Evolutionary conservation across 148 eudicot species (phyloP).

Genomic region (Rhododendron griersonianum): DNA sequence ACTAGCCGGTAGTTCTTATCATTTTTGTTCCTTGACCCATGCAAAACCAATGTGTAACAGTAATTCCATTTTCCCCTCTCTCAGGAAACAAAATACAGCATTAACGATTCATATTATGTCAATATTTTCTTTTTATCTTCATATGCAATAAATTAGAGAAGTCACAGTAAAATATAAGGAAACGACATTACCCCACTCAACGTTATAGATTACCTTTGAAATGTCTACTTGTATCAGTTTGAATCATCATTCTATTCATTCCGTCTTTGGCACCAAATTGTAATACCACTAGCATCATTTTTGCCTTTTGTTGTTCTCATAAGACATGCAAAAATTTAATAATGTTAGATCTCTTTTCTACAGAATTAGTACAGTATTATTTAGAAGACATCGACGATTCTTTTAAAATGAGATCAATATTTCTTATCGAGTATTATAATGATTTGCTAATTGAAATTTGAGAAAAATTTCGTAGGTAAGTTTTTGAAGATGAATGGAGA

Average conservation of each 20-base stretch:
- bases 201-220: background rate
- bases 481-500: background rate
- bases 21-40: too few species aligned
- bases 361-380: too few species aligned
- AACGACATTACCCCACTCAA: background rate
- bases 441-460: background rate
- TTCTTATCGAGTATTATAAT: background rate
- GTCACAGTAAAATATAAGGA: background rate
- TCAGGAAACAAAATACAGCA: too few species aligned
- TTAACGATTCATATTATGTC: background rate
- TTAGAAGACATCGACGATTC: background rate
- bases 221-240: too few species aligned
- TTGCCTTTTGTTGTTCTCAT: background rate
- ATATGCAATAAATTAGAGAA: background rate
- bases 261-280: background rate
- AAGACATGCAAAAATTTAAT: background rate
- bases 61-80: too few species aligned
- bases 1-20: too few species aligned
- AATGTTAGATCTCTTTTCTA: too few species aligned
- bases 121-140: background rate
- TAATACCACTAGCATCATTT: background rate
- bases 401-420: background rate
- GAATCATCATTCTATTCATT: background rate
- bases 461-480: background rate
- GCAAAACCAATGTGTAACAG: background rate